phyloP scores from a whole-genome alignment of 768 basidiomycete species.

The Podaxis rugospora region DNA sequence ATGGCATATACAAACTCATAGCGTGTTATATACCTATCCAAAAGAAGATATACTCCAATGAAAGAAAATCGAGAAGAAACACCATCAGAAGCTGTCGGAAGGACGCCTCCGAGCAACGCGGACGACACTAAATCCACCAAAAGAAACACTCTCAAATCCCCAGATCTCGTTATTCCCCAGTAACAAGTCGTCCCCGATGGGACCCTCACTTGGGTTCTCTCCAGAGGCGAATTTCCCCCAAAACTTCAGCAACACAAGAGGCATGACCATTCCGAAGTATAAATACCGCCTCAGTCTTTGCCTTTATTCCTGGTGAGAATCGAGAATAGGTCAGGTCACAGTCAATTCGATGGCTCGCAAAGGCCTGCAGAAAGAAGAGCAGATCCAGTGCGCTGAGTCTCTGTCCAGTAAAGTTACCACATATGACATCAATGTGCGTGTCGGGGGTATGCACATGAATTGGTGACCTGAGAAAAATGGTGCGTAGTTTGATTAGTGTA shows the following conservation, averaged over 20 bases:
- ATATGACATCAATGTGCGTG: not conserved
- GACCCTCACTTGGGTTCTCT: not conserved
- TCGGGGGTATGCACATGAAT: not conserved
- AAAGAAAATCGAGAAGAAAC: no score
- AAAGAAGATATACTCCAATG: no score
- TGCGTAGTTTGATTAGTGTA: not conserved
- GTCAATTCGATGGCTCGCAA: not conserved
- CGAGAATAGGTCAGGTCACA: not conserved
- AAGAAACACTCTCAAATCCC: not conserved
- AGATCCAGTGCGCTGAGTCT: not conserved
- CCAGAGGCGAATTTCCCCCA: not conserved
- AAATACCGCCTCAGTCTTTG: not conserved
- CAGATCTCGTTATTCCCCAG: not conserved
- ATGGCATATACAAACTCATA: no score
- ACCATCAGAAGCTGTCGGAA: no score
- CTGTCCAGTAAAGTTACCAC: not conserved
- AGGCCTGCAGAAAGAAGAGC: not conserved
- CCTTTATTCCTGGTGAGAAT: not conserved
- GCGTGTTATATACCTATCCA: no score
- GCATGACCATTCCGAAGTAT: not conserved
- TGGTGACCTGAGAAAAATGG: not conserved
- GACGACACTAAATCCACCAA: not conserved
- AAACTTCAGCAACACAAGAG: not conserved
- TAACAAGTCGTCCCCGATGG: not conserved
- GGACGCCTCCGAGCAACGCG: not conserved